Evolutionary conservation across 202 grass and related monocot species (phyloP).

Genomic region (Zizania palustris): DNA sequence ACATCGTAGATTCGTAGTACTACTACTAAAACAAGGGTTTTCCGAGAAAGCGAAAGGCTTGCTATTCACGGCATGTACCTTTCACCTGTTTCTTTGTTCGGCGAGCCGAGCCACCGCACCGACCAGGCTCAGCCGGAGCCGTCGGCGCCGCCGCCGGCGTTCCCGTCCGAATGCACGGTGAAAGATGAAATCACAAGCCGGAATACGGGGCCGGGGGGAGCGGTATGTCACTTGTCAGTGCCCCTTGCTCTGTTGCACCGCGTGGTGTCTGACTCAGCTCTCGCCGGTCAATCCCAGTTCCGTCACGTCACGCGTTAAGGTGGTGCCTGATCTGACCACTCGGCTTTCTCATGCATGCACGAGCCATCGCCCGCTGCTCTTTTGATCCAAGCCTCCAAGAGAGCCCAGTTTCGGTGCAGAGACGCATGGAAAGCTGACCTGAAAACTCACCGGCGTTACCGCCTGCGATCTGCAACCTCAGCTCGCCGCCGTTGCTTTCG

Average conservation of each 20-base stretch:
- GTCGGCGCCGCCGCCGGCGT: slow-evolving; percentile 18
- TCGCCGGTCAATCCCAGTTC: slow-evolving; percentile 29
- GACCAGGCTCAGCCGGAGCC: background rate
- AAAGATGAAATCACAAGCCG: background rate
- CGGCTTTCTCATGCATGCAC: slow-evolving; percentile 29
- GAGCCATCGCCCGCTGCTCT: slow-evolving; percentile 31
- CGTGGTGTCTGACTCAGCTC: slow-evolving; percentile 41
- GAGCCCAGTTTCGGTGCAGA: slow-evolving; percentile 1
- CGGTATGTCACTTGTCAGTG: background rate
- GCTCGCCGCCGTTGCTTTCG: slow-evolving; percentile 40
- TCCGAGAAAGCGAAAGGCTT: slow-evolving; percentile 6
- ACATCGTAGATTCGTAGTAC: too few relatives aligned
- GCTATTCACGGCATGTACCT: background rate
- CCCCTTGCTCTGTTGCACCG: background rate
- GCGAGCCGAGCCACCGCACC: background rate
- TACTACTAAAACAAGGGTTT: slow-evolving; percentile 20
- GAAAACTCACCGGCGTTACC: slow-evolving; percentile 16
- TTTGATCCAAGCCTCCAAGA: background rate
- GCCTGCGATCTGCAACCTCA: too few relatives aligned
- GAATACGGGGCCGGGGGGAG: too few relatives aligned
- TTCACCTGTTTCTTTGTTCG: background rate
- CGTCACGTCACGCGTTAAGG: slow-evolving; percentile 29
- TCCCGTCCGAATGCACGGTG: background rate
- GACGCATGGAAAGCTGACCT: slow-evolving; percentile 15
- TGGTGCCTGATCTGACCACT: slow-evolving; percentile 24